Evolutionary conservation across 1,284 basidiomycete species (phyloP).

Genomic region (Spongispora temasekensis): DNA sequence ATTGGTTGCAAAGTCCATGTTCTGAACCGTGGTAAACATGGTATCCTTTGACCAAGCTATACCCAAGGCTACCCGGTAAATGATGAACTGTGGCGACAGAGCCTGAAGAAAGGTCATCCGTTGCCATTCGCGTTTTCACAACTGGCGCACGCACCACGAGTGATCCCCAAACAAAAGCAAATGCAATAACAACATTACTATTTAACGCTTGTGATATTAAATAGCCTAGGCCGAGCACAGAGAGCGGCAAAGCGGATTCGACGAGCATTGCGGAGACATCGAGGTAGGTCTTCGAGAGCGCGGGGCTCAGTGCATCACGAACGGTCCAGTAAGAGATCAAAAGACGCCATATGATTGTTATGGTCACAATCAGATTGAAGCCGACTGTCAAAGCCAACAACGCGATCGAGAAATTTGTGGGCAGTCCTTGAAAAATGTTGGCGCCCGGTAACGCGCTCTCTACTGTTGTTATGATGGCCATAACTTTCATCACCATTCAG

Average conservation of each 20-base stretch:
- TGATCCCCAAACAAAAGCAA: slow-evolving; percentile 3
- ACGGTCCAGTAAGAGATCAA: not conserved
- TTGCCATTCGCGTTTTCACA: not conserved
- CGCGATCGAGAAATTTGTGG: not conserved
- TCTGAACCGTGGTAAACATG: not conserved
- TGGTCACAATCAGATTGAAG: slow-evolving; percentile 7
- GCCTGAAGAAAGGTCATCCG: not conserved
- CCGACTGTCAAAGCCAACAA: slow-evolving; percentile 6
- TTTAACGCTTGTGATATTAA: not conserved
- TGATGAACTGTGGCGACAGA: slow-evolving; percentile 7
- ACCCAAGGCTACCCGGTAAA: slow-evolving; percentile 5
- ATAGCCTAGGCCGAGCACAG: slow-evolving; percentile 5
- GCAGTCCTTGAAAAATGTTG: slow-evolving; percentile 4
- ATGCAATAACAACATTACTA: not conserved
- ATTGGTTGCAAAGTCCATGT: slow-evolving; percentile 1
- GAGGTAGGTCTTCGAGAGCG: not conserved
- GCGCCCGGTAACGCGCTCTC: slow-evolving; percentile 4
- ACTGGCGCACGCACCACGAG: not conserved
- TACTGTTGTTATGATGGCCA: slow-evolving; percentile 1
- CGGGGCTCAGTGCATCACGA: not conserved
- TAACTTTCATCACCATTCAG: not conserved
- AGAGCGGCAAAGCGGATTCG: slow-evolving; percentile 6
- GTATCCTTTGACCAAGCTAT: slow-evolving; percentile 4
- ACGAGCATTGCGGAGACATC: slow-evolving; percentile 5
- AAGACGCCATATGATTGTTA: slow-evolving; percentile 3